These are phyloP conservation scores for Petunia secreta DNA, from an alignment of 257 asterid species.

Conservation along the genomic window DNA sequence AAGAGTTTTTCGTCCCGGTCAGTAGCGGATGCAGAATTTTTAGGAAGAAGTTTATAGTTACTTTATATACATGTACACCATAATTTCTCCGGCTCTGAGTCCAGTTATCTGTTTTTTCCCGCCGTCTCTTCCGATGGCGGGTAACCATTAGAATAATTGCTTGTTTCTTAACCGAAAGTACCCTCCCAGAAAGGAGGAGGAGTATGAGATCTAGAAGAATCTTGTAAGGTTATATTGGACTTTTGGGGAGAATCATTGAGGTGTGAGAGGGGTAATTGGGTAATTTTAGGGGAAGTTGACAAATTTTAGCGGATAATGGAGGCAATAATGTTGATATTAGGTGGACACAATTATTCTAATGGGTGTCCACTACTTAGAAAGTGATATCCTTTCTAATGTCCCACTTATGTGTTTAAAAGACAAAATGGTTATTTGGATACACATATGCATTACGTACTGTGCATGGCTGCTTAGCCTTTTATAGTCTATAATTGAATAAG, in stretches of 20 bases:
- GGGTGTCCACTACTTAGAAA: constrained; percentile 34
- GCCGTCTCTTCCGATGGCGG: neutral
- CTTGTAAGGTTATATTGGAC: neutral
- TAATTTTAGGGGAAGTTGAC: neutral
- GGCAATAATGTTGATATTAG: constrained; percentile 31
- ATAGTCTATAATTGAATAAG: neutral
- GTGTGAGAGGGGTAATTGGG: constrained; percentile 26
- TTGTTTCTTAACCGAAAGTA: neutral
- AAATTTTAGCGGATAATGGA: constrained; percentile 24
- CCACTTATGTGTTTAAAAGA: neutral
- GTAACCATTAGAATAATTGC: neutral
- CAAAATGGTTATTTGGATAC: neutral
- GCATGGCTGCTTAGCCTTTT: neutral
- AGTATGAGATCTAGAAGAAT: constrained; percentile 27
- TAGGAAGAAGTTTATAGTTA: no score
- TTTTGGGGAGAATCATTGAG: neutral
- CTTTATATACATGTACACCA: no score
- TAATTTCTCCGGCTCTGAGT: no score
- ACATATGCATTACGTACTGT: neutral
- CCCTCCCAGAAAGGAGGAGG: constrained; percentile 12
- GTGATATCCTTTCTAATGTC: constrained; percentile 34
- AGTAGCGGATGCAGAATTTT: no score
- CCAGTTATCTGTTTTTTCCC: neutral
- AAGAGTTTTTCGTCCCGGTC: neutral
- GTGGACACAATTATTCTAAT: constrained; percentile 33